Percentiles rank a stretch among this genome's conserved stretches.
Conservation (phyloP, 176 grass and related monocot genomes). For the Avena insularis region DNA sequence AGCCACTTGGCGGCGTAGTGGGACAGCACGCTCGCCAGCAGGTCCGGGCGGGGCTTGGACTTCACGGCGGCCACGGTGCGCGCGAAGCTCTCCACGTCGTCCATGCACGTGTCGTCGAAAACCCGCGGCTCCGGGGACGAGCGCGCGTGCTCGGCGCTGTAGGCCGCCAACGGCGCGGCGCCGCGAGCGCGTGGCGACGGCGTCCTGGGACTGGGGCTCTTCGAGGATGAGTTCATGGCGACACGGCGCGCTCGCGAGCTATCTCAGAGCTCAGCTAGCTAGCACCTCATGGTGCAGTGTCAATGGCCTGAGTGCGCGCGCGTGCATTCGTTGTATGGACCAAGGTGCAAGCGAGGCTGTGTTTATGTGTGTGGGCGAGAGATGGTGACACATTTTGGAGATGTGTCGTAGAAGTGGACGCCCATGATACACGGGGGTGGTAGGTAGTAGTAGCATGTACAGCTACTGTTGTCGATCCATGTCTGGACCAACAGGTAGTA, state of each 20-base stretch:
- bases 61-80: constrained; percentile 75
- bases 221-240: constrained; percentile 64
- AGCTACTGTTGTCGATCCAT: neutral
- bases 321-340: neutral
- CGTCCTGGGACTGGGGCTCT: constrained; percentile 57
- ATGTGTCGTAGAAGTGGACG: neutral
- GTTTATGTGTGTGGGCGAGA: neutral
- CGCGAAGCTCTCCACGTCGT: constrained; percentile 82
- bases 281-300: neutral
- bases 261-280: neutral
- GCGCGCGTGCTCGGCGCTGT: constrained; percentile 23
- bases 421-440: constrained; percentile 9
- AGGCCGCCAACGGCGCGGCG: neutral
- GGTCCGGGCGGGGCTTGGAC: constrained; percentile 68
- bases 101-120: constrained; percentile 58
- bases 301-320: neutral
- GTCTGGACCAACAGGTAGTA: neutral
- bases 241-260: neutral
- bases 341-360: neutral
- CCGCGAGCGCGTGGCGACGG: constrained; percentile 31
- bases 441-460: neutral
- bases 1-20: constrained; percentile 94
- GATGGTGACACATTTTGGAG: neutral
- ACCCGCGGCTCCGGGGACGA: constrained; percentile 55
- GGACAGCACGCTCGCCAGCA: constrained; percentile 78